These are phyloP conservation scores for Elaeis oleifera DNA, from an alignment of 202 grass and related monocot species.

Conservation along the genomic window DNA sequence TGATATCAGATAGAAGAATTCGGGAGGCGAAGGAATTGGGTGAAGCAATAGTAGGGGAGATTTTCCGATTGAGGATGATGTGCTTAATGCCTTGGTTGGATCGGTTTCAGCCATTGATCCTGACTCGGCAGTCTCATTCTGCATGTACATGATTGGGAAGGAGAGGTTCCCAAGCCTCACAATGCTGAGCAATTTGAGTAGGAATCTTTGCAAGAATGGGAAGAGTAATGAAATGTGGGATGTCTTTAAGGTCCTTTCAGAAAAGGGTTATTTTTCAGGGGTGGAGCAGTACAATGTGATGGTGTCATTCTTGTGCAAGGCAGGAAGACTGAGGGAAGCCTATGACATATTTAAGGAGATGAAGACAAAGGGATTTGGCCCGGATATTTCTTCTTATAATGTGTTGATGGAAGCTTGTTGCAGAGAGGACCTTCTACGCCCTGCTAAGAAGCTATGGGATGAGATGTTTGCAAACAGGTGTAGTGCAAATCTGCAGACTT, in stretches of 20 bases:
- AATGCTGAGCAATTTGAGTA: constrained; percentile 38
- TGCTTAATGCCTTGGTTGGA: constrained; percentile 52
- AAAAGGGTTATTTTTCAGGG: constrained; percentile 39
- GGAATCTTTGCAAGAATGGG: constrained; percentile 57
- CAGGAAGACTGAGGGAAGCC: constrained; percentile 80
- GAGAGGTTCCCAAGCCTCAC: constrained; percentile 37
- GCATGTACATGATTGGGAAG: constrained; percentile 63
- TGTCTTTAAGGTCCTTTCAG: constrained; percentile 46
- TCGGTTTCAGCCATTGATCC: constrained; percentile 50
- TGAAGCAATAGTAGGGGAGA: constrained; percentile 57
- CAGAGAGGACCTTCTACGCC: constrained; percentile 66
- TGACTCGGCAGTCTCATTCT: constrained; percentile 54
- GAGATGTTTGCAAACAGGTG: constrained; percentile 77
- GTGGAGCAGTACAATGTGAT: constrained; percentile 45
- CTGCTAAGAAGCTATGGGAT: constrained; percentile 92
- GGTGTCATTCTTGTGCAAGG: constrained; percentile 73
- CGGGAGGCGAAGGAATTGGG: constrained; percentile 64
- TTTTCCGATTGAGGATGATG: constrained; percentile 56
- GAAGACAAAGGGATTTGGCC: constrained; percentile 53
- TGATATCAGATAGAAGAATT: constrained; percentile 42
- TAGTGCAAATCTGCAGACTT: constrained; percentile 71
- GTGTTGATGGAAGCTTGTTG: constrained; percentile 68
- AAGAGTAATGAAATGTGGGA: constrained; percentile 56
- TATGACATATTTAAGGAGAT: constrained; percentile 78
- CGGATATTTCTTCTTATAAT: constrained; percentile 66